Conservation (phyloP, 78 protist genomes). For the Emiliania huxleyi region DNA sequence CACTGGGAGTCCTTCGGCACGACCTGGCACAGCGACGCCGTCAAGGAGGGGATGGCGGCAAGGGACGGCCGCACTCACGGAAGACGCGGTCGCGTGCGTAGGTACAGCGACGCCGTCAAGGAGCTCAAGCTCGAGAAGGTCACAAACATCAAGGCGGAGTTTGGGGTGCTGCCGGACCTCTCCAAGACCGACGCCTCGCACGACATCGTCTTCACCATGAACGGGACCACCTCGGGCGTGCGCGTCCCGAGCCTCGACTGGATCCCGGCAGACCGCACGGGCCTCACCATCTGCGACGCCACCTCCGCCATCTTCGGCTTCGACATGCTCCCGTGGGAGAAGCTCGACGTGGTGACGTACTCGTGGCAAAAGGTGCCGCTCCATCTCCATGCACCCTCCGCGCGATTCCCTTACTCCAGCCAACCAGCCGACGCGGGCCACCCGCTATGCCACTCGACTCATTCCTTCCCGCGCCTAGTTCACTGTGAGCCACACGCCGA, state of each 20-base stretch:
- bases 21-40: constrained; percentile 47
- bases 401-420: too few species aligned
- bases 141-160: not conserved
- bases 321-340: constrained; percentile 54
- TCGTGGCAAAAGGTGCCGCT: constrained; percentile 70
- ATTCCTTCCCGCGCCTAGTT: too few species aligned
- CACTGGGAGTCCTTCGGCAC: constrained; percentile 63
- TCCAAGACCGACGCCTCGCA: not conserved
- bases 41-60: too few species aligned
- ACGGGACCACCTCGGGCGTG: constrained; percentile 64
- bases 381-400: too few species aligned
- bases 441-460: too few species aligned
- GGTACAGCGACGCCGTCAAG: constrained; percentile 40
- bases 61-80: too few species aligned
- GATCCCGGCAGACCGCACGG: constrained; percentile 50
- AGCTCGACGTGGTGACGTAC: constrained; percentile 59
- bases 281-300: constrained; percentile 62
- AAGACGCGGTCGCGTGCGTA: too few species aligned
- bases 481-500: too few species aligned
- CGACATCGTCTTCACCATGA: constrained; percentile 62
- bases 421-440: too few species aligned
- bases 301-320: constrained; percentile 56
- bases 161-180: constrained; percentile 62
- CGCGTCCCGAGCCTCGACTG: constrained; percentile 40
- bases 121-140: constrained; percentile 52